These are phyloP conservation scores for Solanum hybrid DNA, from an alignment of 305 asterid species.

Conservation along the genomic window DNA sequence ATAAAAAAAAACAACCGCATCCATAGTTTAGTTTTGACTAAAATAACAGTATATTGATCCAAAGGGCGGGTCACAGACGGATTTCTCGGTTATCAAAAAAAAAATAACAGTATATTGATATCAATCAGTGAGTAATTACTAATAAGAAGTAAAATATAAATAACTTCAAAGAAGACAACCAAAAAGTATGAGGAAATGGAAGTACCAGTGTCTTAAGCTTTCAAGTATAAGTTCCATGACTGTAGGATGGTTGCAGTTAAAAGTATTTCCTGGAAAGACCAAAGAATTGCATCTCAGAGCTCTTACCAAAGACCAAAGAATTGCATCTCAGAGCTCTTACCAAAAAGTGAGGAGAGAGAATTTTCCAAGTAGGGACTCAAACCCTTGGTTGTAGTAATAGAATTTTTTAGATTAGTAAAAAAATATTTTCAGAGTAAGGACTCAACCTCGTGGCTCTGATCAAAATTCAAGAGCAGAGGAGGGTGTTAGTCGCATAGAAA, in stretches of 20 bases:
- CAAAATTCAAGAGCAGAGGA: no score
- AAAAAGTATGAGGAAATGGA: conserved; percentile 13
- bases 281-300: background rate
- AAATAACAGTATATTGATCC: background rate
- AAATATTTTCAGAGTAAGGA: no score
- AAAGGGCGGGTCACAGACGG: no score
- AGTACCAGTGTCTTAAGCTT: conserved; percentile 96
- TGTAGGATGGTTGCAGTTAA: conserved; percentile 93
- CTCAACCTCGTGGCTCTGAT: no score
- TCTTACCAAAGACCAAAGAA: no score
- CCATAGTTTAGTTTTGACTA: background rate
- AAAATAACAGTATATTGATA: background rate
- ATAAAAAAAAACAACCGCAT: background rate
- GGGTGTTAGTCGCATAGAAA: no score
- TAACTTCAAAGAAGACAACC: background rate
- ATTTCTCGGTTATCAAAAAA: no score
- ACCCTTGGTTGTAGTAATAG: no score
- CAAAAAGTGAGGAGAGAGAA: background rate
- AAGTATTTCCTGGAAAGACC: conserved; percentile 65
- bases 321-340: no score
- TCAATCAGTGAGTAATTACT: background rate
- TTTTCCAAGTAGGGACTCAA: no score
- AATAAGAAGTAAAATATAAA: background rate
- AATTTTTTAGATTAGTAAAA: no score
- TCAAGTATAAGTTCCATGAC: conserved; percentile 93